These are phyloP conservation scores for Boletus rubescentipes DNA, from an alignment of 768 basidiomycete species.

Conservation along the genomic window DNA sequence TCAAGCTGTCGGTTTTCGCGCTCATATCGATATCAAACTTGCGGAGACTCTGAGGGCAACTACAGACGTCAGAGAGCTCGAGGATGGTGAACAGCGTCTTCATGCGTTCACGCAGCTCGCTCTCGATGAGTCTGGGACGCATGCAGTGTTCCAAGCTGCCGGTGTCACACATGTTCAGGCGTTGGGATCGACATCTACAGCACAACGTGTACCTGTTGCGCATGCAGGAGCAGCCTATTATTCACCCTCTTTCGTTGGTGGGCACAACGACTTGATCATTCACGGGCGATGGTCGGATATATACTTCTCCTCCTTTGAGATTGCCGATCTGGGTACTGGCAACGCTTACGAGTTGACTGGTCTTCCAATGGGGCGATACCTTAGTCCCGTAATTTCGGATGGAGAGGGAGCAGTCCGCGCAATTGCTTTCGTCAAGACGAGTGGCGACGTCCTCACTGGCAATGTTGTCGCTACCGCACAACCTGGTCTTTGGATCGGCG, in stretches of 20 bases:
- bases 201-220: constrained; percentile 48
- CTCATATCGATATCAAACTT: constrained; percentile 60
- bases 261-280: constrained; percentile 47
- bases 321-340: constrained; percentile 51
- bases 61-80: constrained; percentile 53
- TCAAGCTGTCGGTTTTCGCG: constrained; percentile 54
- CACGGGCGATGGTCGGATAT: constrained; percentile 71
- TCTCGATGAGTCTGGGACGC: constrained; percentile 52
- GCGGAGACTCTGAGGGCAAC: constrained; percentile 55
- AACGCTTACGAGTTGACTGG: constrained; percentile 50
- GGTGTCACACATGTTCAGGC: constrained; percentile 38
- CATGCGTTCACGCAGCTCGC: constrained; percentile 61
- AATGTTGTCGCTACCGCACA: constrained; percentile 62
- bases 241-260: constrained; percentile 56
- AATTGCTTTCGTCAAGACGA: constrained; percentile 64
- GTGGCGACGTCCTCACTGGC: constrained; percentile 59
- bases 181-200: constrained; percentile 27
- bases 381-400: constrained; percentile 54
- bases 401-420: constrained; percentile 40
- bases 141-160: constrained; percentile 66
- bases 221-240: constrained; percentile 54
- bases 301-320: constrained; percentile 61
- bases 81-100: constrained; percentile 56
- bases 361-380: constrained; percentile 64
- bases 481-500: constrained; percentile 63